A percentile compares a stretch with the other conserved stretches of the same genome.
Evolutionary conservation across 2,329 filamentous ascomycete genomes (phyloP).

Genomic region (Pseudocercospora macadamiae): DNA sequence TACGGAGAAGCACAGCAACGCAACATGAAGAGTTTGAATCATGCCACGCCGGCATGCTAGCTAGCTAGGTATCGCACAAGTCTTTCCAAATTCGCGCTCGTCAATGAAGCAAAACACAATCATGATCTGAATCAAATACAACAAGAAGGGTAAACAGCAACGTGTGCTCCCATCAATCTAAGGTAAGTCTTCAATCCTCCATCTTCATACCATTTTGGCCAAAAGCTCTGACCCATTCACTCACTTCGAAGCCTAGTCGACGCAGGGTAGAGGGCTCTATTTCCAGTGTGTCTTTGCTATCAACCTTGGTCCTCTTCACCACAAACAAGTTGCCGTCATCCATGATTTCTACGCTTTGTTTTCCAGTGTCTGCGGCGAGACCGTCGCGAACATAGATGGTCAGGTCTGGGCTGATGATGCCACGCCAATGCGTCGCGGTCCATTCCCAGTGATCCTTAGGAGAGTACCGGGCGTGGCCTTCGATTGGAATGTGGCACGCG

Average conservation of each 20-base stretch:
- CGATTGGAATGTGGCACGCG: slow-evolving; percentile 71
- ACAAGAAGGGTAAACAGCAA: slow-evolving; percentile 1
- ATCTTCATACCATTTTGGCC: slow-evolving; percentile 22
- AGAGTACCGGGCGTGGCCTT: slow-evolving; percentile 67
- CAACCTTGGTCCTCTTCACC: slow-evolving; percentile 43
- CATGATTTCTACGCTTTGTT: slow-evolving; percentile 43
- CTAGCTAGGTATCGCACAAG: neutral
- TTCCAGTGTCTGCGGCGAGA: slow-evolving; percentile 22
- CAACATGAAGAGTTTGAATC: neutral
- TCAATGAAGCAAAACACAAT: neutral
- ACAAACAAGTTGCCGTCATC: slow-evolving; percentile 47
- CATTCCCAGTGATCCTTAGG: slow-evolving; percentile 96
- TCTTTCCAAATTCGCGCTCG: neutral
- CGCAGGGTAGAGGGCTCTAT: slow-evolving; percentile 61
- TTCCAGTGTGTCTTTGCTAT: slow-evolving; percentile 30
- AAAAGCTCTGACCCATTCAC: slow-evolving; percentile 69
- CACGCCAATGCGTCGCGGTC: slow-evolving; percentile 93
- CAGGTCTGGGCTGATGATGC: slow-evolving; percentile 78
- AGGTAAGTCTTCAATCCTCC: slow-evolving; percentile 12
- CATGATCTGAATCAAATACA: slow-evolving; percentile 1
- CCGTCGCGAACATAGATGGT: slow-evolving; percentile 66
- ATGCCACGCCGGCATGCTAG: neutral
- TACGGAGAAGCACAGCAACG: too few species aligned
- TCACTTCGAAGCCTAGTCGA: slow-evolving; percentile 81
- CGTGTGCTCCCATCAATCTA: slow-evolving; percentile 6